Percentiles rank a stretch among this genome's conserved stretches.
phyloP scores from a whole-genome alignment of 306 rosid species.

The Carpinus fangiana region DNA sequence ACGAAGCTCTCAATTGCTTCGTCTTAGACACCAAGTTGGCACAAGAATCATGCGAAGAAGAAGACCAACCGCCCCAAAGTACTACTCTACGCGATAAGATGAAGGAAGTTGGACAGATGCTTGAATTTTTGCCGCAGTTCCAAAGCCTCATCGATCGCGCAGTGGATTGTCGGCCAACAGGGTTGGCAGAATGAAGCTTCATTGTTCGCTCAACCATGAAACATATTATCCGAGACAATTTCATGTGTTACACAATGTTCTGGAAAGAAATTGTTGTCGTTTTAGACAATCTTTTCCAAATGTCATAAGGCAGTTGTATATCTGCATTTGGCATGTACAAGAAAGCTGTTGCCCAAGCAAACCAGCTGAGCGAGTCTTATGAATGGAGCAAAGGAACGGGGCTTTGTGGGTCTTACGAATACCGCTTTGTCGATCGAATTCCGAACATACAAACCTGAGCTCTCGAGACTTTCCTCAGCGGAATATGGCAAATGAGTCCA shows the following conservation, averaged over 20 bases:
- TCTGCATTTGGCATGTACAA: constrained; percentile 59
- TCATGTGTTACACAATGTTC: constrained; percentile 44
- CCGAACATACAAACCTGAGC: constrained; percentile 55
- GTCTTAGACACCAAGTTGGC: constrained; percentile 22
- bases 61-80: neutral
- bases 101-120: constrained; percentile 44
- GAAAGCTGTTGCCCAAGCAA: constrained; percentile 59
- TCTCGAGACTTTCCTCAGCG: constrained; percentile 49
- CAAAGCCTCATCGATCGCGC: constrained; percentile 63
- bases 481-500: constrained; percentile 72
- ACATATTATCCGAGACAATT: constrained; percentile 58
- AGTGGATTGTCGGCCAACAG: constrained; percentile 61
- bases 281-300: constrained; percentile 58
- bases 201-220: constrained; percentile 55
- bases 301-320: constrained; percentile 52
- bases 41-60: neutral
- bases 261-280: constrained; percentile 41
- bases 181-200: constrained; percentile 37
- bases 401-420: constrained; percentile 56
- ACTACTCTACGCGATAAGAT: constrained; percentile 37
- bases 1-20: constrained; percentile 54
- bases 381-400: constrained; percentile 56
- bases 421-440: constrained; percentile 56
- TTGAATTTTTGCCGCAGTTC: constrained; percentile 62
- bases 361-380: constrained; percentile 55